These are phyloP conservation scores for Phyllosticta capitalensis DNA, from an alignment of 2,329 filamentous ascomycete genomes.

Conservation along the genomic window DNA sequence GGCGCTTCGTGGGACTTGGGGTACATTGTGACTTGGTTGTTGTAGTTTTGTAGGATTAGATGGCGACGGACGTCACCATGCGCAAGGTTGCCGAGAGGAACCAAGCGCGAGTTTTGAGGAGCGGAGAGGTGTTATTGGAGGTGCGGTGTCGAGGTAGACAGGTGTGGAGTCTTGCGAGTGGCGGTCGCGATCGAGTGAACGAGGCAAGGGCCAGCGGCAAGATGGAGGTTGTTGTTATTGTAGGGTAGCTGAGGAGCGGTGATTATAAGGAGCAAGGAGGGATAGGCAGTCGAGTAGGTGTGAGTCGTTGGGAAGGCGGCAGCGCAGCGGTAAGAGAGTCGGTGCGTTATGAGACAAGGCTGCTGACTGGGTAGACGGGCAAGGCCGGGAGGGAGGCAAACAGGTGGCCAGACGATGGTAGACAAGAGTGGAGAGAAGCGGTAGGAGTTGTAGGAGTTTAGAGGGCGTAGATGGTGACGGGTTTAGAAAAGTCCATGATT, in stretches of 20 bases:
- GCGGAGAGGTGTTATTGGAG: conserved; percentile 6
- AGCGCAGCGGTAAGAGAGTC: conserved; percentile 9
- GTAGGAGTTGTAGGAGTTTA: background rate
- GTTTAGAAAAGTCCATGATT: conserved; percentile 4
- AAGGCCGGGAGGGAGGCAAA: conserved; percentile 1
- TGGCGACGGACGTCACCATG: conserved; percentile 14
- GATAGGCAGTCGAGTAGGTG: conserved; percentile 11
- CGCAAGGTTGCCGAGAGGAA: conserved; percentile 8
- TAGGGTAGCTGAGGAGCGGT: conserved; percentile 13
- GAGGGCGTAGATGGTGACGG: conserved; percentile 1
- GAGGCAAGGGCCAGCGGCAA: conserved; percentile 15
- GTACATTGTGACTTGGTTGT: conserved; percentile 26
- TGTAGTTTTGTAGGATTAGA: conserved; percentile 19
- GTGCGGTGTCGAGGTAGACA: conserved; percentile 13
- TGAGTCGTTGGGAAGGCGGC: conserved; percentile 19
- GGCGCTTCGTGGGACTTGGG: conserved; percentile 22
- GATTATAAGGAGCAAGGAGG: conserved; percentile 14
- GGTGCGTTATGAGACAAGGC: conserved; percentile 11
- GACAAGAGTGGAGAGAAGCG: background rate
- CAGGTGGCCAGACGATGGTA: conserved; percentile 4
- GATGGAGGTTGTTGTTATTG: conserved; percentile 13
- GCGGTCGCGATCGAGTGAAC: conserved; percentile 22
- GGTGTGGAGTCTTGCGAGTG: conserved; percentile 13
- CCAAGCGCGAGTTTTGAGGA: conserved; percentile 1
- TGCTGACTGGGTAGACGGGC: conserved; percentile 10